Evolutionary conservation across 1,139 yeast genomes (phyloP), one percentile per base, ranked within the genome.

Genomic region (Scheffersomyces quercinus): DNA sequence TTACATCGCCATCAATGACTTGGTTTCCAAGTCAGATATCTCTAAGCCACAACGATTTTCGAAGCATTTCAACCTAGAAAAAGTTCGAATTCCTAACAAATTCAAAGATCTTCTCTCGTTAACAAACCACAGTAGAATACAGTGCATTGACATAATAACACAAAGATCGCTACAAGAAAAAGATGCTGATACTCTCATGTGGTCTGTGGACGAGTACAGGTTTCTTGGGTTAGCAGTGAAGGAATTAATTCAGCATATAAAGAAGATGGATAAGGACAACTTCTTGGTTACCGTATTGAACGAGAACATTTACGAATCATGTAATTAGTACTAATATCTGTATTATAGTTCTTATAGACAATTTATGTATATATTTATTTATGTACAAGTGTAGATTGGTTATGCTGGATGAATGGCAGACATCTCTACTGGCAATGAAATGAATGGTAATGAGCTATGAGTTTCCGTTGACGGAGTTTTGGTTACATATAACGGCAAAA

Each of bases 171-270:
- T 63, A 3, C 38, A 42, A 26, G 62, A 60, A 4, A 51, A 58
- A 12, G 70, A 71, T 43, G 10, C 36, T 3, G 52, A 49, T 7
- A 52, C 62, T 5, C 38, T 67, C 3, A 40, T 47, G 20, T 73
- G 78, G 78, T 52, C 60, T 24, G 55, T 67, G 6, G 57, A 59
- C 5, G 75, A 70, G 50, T 56, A 71, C 51, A 55, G 70, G 41
- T 44, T 47, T 11, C 44, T 54, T 32, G 78, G 78, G 1, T 49
- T 65, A 39, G 52, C 60, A 6, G 44, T 64, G 3, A 39, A 48
- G 15, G 72, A 68, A 36, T 56, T 55, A 13, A 36, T 56, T 14
- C 30, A 12, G 33, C 59, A 12, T 26, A 37, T 54, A 24, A 29
- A 34, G 14, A 28, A 14, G 8, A 12, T 29, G 11, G 34, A 45